phyloP scores from a whole-genome alignment of 352 stramenopile species.

The Phytophthora brassicae region DNA sequence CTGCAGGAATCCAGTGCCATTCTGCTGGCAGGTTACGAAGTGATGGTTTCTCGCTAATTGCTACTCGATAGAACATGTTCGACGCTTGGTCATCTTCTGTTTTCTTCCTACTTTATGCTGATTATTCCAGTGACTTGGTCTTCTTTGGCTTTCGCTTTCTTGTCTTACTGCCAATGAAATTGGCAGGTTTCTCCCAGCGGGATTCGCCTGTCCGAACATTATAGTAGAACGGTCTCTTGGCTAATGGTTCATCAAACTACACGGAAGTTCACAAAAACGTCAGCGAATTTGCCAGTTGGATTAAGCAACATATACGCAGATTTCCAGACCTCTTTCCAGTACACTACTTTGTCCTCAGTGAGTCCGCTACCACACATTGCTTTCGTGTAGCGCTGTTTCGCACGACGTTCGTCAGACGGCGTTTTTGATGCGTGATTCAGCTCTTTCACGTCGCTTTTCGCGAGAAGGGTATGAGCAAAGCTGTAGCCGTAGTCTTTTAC shows the following conservation, averaged over 20 bases:
- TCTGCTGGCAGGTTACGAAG: conserved; percentile 82
- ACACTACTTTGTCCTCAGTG: conserved; percentile 49
- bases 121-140: neutral
- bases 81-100: no score
- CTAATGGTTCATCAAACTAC: conserved; percentile 49
- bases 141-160: conserved; percentile 15
- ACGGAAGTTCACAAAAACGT: neutral
- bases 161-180: conserved; percentile 41
- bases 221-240: conserved; percentile 61
- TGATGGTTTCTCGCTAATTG: conserved; percentile 42
- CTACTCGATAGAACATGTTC: conserved; percentile 15
- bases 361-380: conserved; percentile 34
- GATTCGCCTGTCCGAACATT: conserved; percentile 72
- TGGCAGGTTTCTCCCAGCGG: conserved; percentile 52
- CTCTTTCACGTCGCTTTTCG: conserved; percentile 49
- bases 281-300: neutral
- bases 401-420: conserved; percentile 35
- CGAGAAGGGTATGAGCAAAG: conserved; percentile 46
- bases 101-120: neutral
- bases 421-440: conserved; percentile 25
- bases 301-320: neutral
- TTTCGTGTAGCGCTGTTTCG: conserved; percentile 40
- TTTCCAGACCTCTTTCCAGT: conserved; percentile 68
- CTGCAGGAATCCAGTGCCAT: conserved; percentile 75
- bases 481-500: conserved; percentile 52